These are phyloP conservation scores for Tylopilus plumbeoviolaceoides DNA, from an alignment of 768 basidiomycete genomes.

Conservation along the genomic window DNA sequence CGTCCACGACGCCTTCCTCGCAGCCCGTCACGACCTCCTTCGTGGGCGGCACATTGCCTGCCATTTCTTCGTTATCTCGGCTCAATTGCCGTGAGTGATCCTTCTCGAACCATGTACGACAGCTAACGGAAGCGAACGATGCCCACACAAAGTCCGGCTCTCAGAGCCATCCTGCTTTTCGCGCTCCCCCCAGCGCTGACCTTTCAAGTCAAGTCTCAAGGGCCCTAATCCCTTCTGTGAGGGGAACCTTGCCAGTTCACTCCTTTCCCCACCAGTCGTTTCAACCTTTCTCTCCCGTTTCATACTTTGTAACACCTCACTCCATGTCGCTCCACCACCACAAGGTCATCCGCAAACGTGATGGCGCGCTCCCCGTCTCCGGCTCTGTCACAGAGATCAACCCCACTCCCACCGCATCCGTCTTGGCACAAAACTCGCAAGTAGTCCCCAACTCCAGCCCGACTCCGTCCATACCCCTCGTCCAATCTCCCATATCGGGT, in stretches of 20 bases:
- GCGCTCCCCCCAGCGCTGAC: neutral
- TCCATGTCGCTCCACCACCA: constrained; percentile 15
- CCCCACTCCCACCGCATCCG: constrained; percentile 25
- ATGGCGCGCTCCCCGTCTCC: constrained; percentile 10
- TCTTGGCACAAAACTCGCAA: constrained; percentile 20
- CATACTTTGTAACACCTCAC: neutral
- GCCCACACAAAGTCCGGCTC: neutral
- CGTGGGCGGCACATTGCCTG: constrained; percentile 4
- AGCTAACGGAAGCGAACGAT: constrained; percentile 21
- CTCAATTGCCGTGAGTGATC: constrained; percentile 10
- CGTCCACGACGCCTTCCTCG: neutral
- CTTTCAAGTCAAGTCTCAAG: neutral
- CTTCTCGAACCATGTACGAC: neutral
- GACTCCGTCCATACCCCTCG: constrained; percentile 12
- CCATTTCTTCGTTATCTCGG: neutral
- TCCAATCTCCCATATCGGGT: neutral
- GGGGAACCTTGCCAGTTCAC: constrained; percentile 9
- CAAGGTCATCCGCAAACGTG: constrained; percentile 14
- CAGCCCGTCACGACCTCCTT: neutral
- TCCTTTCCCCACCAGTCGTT: constrained; percentile 20
- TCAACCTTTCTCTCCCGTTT: constrained; percentile 1
- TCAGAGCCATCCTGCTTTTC: neutral
- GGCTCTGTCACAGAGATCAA: constrained; percentile 24
- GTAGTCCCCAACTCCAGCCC: neutral
- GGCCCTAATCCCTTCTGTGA: constrained; percentile 21